Percentiles rank a stretch among this genome's conserved stretches.
These are phyloP conservation scores for Chaetomium tenue DNA, from an alignment of 495 filamentous ascomycete genomes.

Conservation along the genomic window DNA sequence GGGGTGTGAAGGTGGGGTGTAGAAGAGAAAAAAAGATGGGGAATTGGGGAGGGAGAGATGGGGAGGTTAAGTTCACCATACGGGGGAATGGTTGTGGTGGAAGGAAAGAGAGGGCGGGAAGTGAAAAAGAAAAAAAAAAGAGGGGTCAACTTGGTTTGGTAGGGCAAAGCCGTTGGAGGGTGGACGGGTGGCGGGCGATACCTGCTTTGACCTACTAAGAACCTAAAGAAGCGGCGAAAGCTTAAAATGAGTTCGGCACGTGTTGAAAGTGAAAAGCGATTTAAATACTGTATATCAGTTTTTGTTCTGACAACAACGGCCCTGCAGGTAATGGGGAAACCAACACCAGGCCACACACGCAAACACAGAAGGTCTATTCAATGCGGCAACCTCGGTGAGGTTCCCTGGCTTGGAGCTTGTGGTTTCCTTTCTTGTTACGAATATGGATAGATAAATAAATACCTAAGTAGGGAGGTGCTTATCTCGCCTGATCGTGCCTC, in stretches of 20 bases:
- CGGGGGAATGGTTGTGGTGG: constrained; percentile 10
- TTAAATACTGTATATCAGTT: no score
- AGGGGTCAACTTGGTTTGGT: constrained; percentile 28
- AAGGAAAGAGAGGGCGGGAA: constrained; percentile 22
- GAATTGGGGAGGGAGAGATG: background rate
- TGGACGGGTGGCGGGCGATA: constrained; percentile 23
- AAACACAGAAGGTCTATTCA: background rate
- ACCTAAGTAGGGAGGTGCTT: no score
- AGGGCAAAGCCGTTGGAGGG: constrained; percentile 16
- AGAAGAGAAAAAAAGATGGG: constrained; percentile 6
- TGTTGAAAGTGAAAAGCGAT: background rate
- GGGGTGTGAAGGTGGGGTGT: background rate
- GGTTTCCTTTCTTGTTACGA: background rate
- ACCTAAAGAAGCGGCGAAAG: constrained; percentile 18
- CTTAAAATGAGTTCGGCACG: background rate
- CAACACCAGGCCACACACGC: no score
- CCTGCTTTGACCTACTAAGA: background rate
- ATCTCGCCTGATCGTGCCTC: constrained; percentile 10
- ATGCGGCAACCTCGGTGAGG: background rate
- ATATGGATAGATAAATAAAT: no score
- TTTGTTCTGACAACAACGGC: no score
- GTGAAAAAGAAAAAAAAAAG: constrained; percentile 29
- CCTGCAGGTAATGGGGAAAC: no score
- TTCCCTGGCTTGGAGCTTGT: no score
- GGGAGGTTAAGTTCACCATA: constrained; percentile 17